These are phyloP conservation scores for Pseudocercospora ulei DNA, from an alignment of 2,329 filamentous ascomycete species.

Conservation along the genomic window DNA sequence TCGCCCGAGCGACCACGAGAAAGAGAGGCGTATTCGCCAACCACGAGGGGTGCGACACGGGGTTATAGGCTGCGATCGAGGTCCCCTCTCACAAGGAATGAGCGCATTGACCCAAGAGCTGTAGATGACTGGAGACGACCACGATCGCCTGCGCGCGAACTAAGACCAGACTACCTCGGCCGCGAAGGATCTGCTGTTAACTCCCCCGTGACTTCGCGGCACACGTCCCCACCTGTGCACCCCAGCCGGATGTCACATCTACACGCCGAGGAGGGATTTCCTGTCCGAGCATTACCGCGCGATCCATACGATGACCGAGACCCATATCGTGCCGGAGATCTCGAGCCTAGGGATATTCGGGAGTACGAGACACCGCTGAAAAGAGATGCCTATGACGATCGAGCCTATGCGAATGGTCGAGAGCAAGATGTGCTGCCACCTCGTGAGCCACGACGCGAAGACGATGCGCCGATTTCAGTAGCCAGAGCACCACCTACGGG, in stretches of 20 bases:
- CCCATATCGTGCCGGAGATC: constrained; percentile 28
- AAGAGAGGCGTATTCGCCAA: constrained; percentile 29
- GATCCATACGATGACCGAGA: constrained; percentile 27
- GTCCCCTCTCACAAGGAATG: constrained; percentile 46
- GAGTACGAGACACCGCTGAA: constrained; percentile 5
- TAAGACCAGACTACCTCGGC: constrained; percentile 33
- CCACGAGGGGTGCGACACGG: constrained; percentile 25
- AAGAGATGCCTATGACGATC: constrained; percentile 25
- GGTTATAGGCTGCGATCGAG: constrained; percentile 45
- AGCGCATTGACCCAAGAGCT: constrained; percentile 42
- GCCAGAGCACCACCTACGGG: constrained; percentile 28
- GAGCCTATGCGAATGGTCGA: constrained; percentile 20
- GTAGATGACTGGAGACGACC: constrained; percentile 47
- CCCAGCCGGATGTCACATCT: constrained; percentile 43
- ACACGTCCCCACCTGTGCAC: constrained; percentile 52
- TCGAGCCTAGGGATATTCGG: constrained; percentile 20
- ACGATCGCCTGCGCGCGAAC: constrained; percentile 41
- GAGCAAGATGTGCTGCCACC: constrained; percentile 25
- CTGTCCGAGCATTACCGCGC: constrained; percentile 22
- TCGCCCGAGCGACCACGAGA: constrained; percentile 36
- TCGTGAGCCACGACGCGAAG: constrained; percentile 28
- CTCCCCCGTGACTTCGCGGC: constrained; percentile 50
- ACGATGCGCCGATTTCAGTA: constrained; percentile 21
- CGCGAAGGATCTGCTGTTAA: constrained; percentile 46
- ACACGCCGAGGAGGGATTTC: constrained; percentile 30